Evolutionary conservation across 768 basidiomycete species (phyloP).

Genomic region (Russula griseocarnosa): DNA sequence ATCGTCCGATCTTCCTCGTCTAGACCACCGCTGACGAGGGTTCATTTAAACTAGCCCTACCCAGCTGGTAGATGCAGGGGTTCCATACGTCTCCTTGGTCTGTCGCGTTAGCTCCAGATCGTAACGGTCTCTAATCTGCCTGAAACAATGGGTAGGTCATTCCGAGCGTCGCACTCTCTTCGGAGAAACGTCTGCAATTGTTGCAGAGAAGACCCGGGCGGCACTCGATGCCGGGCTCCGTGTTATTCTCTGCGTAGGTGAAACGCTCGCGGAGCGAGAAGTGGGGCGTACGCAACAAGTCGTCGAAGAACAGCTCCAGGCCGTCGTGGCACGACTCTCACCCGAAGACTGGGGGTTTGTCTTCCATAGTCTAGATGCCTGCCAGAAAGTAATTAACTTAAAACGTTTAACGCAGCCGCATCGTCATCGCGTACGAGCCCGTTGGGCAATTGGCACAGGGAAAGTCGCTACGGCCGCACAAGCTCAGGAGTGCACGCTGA

Average conservation of each 20-base stretch:
- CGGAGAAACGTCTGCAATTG: conserved; percentile 76
- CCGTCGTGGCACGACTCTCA: conserved; percentile 59
- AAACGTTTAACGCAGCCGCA: conserved; percentile 48
- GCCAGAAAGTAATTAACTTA: not conserved
- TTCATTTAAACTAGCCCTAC: conserved; percentile 49
- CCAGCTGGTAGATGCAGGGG: conserved; percentile 80
- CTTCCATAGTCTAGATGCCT: not conserved
- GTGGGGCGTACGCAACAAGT: conserved; percentile 69
- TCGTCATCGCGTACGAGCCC: conserved; percentile 95
- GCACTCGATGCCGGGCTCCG: conserved; percentile 71
- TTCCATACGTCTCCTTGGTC: conserved; percentile 91
- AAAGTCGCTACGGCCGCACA: conserved; percentile 90
- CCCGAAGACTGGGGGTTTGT: conserved; percentile 78
- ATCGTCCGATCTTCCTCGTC: not conserved
- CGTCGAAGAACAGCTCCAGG: conserved; percentile 76
- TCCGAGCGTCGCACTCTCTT: conserved; percentile 94
- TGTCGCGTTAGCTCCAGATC: conserved; percentile 28
- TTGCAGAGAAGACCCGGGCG: conserved; percentile 83
- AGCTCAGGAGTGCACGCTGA: conserved; percentile 90
- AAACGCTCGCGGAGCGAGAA: conserved; percentile 88
- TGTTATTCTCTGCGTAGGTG: conserved; percentile 95
- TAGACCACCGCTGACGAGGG: conserved; percentile 6
- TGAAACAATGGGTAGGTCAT: conserved; percentile 54
- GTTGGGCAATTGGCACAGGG: conserved; percentile 99
- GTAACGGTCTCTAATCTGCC: conserved; percentile 13